Percentiles rank a stretch among this genome's conserved stretches.
Conservation (phyloP, 2,329 filamentous ascomycete species). For the Cladosporium sp. region DNA sequence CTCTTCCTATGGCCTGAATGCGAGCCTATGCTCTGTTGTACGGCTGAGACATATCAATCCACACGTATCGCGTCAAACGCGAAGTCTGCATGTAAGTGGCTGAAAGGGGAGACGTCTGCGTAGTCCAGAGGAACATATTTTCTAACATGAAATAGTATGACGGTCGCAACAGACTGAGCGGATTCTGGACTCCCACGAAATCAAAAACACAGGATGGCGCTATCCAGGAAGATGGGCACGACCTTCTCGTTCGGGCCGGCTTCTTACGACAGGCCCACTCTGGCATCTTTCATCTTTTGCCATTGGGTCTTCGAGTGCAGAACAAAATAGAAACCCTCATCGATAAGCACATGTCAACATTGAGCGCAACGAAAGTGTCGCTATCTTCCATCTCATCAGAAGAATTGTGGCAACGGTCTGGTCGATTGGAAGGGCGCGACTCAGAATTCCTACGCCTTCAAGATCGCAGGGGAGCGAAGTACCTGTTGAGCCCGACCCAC, state of each 20-base stretch:
- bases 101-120: background rate
- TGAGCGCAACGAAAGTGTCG: slow-evolving; percentile 76
- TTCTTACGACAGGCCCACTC: slow-evolving; percentile 69
- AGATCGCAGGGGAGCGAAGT: slow-evolving; percentile 73
- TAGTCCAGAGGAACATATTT: background rate
- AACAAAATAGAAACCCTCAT: slow-evolving; percentile 83
- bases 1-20: slow-evolving; percentile 2
- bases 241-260: slow-evolving; percentile 47
- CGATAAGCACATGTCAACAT: slow-evolving; percentile 79
- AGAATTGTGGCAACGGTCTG: slow-evolving; percentile 77
- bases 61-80: slow-evolving; percentile 4
- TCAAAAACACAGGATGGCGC: slow-evolving; percentile 49
- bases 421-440: slow-evolving; percentile 62
- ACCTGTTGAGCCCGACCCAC: slow-evolving; percentile 86
- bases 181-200: slow-evolving; percentile 73
- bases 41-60: background rate
- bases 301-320: slow-evolving; percentile 81
- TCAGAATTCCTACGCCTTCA: slow-evolving; percentile 72
- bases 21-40: slow-evolving; percentile 10
- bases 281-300: slow-evolving; percentile 89
- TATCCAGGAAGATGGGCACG: slow-evolving; percentile 52
- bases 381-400: slow-evolving; percentile 85
- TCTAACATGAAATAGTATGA: slow-evolving; percentile 50
- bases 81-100: slow-evolving; percentile 14
- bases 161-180: slow-evolving; percentile 64